Base-by-base conservation (phyloP, 139 green algal species). In the Marvania coccoides region DNA sequence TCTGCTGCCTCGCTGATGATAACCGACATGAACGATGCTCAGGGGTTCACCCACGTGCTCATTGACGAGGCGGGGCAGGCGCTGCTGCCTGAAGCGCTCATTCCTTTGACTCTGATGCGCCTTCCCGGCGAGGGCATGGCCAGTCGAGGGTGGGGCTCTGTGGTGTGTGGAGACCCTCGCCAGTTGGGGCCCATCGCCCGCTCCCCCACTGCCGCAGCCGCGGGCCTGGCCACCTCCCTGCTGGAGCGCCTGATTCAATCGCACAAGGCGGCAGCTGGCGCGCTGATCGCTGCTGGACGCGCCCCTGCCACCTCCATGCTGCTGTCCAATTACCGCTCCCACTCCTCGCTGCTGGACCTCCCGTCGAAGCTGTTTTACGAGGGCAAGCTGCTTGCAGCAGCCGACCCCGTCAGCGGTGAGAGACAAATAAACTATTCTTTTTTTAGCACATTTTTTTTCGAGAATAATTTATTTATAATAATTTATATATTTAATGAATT, bases 311-410 rank as follows among this genome's bases (percentile, higher is more conserved):
- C 12, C 3, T 69, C 69, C 37, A 83, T 81, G 72, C 75, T 95
- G 47, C 58, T 90, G 7, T 59, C 58, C 54, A 95, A 95, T 84
- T 95, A 93, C 82, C 81, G 88, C 46, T 85, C 75, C 9, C 88
- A 94, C 65, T 42, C 60, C 8, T 60, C 45, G n/a, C 77, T 95
- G 54, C 72, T 95, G 68, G n/a, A 61, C 40, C 65, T 95, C 46
- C 86, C 88, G 45, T 81, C 61, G 59, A 46, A 55, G 13, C 63
- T 89, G 12, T 95, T 95, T 66, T 95, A 95, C 64, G 13, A 71
- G 13, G 70, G 62, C 1, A 31, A 28, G n/a, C 74, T 86, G 29
- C 33, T 74, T 30, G 64, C 78, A 3, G 78, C 76, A 2, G 81
- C 72, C 7, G 69, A 79, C 51, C 61, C 65, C 2, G n/a, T 13